Evolutionary conservation across 73 alveolate species (phyloP).

Genomic region (Paramecium bursaria): DNA sequence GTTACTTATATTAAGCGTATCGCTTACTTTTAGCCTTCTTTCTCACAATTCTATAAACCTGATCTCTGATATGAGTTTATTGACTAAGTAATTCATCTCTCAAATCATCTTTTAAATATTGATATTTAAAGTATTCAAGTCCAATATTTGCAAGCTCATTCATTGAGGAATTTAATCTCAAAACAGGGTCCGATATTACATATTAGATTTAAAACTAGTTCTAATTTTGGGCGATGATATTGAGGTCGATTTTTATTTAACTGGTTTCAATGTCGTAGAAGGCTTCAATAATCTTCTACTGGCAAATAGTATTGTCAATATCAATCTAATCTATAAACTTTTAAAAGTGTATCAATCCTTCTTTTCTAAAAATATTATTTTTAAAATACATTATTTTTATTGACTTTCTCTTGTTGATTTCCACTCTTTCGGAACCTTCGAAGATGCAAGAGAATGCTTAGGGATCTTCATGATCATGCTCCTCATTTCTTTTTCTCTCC

Average conservation of each 20-base stretch:
- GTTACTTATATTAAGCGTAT: no score
- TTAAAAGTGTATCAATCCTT: not conserved
- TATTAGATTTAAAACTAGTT: not conserved
- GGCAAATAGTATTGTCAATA: not conserved
- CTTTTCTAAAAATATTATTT: not conserved
- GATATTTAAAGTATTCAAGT: no score
- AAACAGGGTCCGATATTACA: no score
- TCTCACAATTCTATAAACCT: no score
- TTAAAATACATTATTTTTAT: not conserved
- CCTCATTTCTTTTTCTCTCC: not conserved
- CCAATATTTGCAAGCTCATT: no score
- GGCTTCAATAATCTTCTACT: not conserved
- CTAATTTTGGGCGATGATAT: not conserved
- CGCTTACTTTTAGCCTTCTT: no score
- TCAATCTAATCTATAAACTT: not conserved
- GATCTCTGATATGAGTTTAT: no score
- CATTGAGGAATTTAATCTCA: no score
- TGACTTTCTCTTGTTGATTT: conserved; percentile 32
- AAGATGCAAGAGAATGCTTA: conserved; percentile 7
- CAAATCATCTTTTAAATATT: no score
- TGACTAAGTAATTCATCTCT: no score
- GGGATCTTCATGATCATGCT: conserved; percentile 31
- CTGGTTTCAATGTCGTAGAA: not conserved
- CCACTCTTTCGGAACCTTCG: not conserved
- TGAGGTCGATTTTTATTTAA: not conserved